Base-by-base conservation (phyloP, 495 filamentous ascomycete genomes). In the Penicillium egyptiacum region DNA sequence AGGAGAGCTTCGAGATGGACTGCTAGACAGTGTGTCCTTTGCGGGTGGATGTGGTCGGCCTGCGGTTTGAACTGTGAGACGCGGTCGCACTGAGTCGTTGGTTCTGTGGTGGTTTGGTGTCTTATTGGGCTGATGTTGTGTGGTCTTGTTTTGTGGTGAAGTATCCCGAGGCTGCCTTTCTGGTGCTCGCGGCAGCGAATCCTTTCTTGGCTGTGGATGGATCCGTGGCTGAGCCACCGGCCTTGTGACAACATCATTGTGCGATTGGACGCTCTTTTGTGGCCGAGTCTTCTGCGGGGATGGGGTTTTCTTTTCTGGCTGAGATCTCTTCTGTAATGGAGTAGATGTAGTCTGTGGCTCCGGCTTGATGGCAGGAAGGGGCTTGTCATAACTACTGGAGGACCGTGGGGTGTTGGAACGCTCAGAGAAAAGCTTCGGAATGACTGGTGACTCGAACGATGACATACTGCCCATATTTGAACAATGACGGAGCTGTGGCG, bases 331-430 rank as follows among this genome's bases (percentile, higher is more conserved):
- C n/a, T 41, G 35, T 20, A 5, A 12, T 28, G 11, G 22, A 12
- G 23, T n/a, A 30, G 28, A 9, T 33, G 30, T 5, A 28, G 37
- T 17, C 23, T 20, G 31, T 23, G 48, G 30, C 25, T 65, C 60
- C 6, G 58, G 40, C 22, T 59, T 63, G 46, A 66, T 66, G 9
- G 62, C 55, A 28, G 63, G 65, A 16, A 61, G 59, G 5, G 66
- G 64, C 25, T 69, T 69, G 12, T 69, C 64, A 16, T 45, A 44
- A n/a, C 49, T 53, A 10, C 26, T 61, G 0, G 58, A 64, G 41
- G 61, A 65, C 8, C 41, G 41, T 5, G 66, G 64, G 7, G 66
- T 69, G 39, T 53, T 56, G 1, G 52, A 56, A 5, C 31, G 44
- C 12, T 59, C 52, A 7, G 28, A 26, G 22, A 63, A 69, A 1